phyloP scores from a whole-genome alignment of 2,329 filamentous ascomycete species.

The Triangularia setosa region DNA sequence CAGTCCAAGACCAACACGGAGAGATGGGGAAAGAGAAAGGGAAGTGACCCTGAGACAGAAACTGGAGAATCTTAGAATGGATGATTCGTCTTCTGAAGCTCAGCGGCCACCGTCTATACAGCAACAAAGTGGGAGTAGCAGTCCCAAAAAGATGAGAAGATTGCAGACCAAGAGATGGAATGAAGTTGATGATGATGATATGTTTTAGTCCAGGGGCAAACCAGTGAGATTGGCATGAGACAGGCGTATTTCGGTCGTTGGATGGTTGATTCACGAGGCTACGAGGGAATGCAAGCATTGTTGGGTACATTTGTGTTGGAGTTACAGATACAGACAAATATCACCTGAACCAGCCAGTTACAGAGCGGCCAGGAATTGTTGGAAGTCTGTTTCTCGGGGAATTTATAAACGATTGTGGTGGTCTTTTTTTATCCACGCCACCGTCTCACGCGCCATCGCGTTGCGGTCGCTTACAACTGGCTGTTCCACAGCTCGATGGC shows the following conservation, averaged over 20 bases:
- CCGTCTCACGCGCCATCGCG: no score
- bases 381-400: neutral
- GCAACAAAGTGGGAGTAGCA: slow-evolving; percentile 30
- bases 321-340: neutral
- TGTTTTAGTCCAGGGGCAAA: slow-evolving; percentile 29
- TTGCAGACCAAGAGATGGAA: slow-evolving; percentile 48
- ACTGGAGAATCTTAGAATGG: neutral
- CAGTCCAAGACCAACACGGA: slow-evolving; percentile 13
- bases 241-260: neutral
- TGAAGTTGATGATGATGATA: slow-evolving; percentile 38
- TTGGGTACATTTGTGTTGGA: neutral
- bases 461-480: no score
- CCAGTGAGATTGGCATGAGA: neutral
- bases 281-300: neutral
- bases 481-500: no score
- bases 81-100: neutral
- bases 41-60: neutral
- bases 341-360: neutral
- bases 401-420: neutral
- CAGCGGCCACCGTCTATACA: neutral
- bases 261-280: neutral
- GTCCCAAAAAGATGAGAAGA: slow-evolving; percentile 53
- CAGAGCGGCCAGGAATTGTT: neutral
- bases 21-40: slow-evolving; percentile 26
- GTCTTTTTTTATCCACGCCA: neutral